Evolutionary conservation across 2,329 filamentous ascomycete genomes (phyloP).

Genomic region (Trichoderma semiorbis): DNA sequence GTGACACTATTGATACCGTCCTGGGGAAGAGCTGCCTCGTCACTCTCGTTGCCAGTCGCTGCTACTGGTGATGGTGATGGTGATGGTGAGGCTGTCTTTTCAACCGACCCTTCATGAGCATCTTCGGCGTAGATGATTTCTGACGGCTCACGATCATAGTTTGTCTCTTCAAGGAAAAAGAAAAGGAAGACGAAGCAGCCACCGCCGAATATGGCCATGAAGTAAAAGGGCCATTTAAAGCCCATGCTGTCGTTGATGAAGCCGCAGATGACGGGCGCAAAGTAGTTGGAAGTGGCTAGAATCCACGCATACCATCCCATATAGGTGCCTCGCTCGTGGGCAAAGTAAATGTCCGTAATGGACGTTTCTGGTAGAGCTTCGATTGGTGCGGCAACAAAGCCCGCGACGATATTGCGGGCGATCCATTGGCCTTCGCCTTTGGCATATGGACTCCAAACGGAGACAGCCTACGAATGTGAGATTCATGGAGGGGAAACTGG

Average conservation of each 20-base stretch:
- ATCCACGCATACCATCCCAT: constrained; percentile 41
- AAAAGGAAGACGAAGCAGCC: constrained; percentile 41
- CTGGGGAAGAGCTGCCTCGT: background rate
- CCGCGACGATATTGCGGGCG: constrained; percentile 42
- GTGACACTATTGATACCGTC: background rate
- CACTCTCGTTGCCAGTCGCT: background rate
- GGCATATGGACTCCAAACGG: constrained; percentile 34
- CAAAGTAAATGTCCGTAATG: constrained; percentile 40
- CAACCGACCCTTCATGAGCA: background rate
- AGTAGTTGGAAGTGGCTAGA: constrained; percentile 39
- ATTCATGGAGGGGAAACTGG: background rate
- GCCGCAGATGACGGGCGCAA: constrained; percentile 43
- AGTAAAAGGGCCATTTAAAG: constrained; percentile 44
- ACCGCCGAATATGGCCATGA: constrained; percentile 38
- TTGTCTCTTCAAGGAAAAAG: constrained; percentile 59
- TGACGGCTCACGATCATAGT: constrained; percentile 40
- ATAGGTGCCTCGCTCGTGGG: constrained; percentile 43
- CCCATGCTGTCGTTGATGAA: constrained; percentile 43
- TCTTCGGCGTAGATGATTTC: background rate
- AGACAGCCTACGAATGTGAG: constrained; percentile 15
- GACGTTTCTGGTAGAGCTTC: constrained; percentile 46
- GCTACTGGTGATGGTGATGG: background rate
- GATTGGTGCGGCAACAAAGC: constrained; percentile 44
- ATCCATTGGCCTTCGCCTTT: constrained; percentile 42
- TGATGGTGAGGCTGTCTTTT: constrained; percentile 5